phyloP scores from a whole-genome alignment of 306 rosid genomes.

The Rosa persica region DNA sequence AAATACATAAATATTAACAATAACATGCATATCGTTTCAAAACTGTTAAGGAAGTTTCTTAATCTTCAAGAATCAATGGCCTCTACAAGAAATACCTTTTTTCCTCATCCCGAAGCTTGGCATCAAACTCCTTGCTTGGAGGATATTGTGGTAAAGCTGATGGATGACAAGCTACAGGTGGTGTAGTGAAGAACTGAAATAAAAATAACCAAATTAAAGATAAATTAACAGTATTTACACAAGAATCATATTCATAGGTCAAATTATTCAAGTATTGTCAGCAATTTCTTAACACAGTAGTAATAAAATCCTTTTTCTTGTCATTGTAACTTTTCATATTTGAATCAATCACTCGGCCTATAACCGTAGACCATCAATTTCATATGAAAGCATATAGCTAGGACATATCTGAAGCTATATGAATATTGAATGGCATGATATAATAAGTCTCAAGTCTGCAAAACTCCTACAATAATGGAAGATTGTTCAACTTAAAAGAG shows the following conservation, averaged over 20 bases:
- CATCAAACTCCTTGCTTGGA: conserved; percentile 85
- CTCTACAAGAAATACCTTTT: conserved; percentile 40
- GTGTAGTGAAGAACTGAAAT: conserved; percentile 69
- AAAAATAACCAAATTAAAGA: conserved; percentile 6
- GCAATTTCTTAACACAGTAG: not conserved
- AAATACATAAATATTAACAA: not conserved
- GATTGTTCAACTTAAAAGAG: not conserved
- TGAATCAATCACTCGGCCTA: not conserved
- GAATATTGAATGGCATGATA: not conserved
- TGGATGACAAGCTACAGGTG: conserved; percentile 85
- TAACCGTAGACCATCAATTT: not conserved
- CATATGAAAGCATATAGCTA: not conserved
- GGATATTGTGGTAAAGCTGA: conserved; percentile 75
- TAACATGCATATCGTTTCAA: not conserved
- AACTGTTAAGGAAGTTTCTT: not conserved
- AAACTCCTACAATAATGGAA: not conserved
- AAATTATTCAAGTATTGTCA: conserved; percentile 4
- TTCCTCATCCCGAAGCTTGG: conserved; percentile 68
- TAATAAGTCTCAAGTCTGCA: not conserved
- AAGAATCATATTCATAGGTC: not conserved
- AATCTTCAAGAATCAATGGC: conserved; percentile 5
- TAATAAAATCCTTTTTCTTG: not conserved
- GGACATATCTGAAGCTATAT: not conserved
- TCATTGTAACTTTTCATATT: not conserved
- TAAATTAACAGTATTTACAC: conserved; percentile 9